phyloP scores from a whole-genome alignment of 352 stramenopile genomes.

The Phytophthora melonis region DNA sequence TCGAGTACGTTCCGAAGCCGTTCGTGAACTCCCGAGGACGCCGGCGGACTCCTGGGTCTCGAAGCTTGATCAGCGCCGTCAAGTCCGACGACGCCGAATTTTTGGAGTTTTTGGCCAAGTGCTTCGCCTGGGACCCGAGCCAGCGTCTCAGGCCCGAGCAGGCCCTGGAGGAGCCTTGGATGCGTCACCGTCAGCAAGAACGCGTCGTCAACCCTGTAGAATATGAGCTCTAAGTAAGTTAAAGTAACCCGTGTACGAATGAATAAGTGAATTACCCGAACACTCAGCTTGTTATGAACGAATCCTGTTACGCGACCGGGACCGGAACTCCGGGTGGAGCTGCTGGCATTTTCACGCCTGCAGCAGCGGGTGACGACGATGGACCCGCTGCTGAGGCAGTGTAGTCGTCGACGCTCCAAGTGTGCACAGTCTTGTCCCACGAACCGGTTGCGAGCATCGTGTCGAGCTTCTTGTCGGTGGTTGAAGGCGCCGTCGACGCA shows the following conservation, averaged over 20 bases:
- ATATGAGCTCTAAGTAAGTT: constrained; percentile 39
- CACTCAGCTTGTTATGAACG: constrained; percentile 16
- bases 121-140: constrained; percentile 71
- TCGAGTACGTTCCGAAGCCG: constrained; percentile 50
- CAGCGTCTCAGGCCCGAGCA: constrained; percentile 67
- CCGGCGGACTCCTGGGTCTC: constrained; percentile 48
- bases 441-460: constrained; percentile 58
- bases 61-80: constrained; percentile 46
- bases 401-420: constrained; percentile 52
- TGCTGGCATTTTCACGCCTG: constrained; percentile 11
- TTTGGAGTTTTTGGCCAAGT: constrained; percentile 67
- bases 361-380: neutral
- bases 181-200: constrained; percentile 30
- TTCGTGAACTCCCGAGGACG: constrained; percentile 75
- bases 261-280: constrained; percentile 9
- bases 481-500: constrained; percentile 6
- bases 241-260: constrained; percentile 18
- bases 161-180: constrained; percentile 71
- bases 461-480: constrained; percentile 10
- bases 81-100: constrained; percentile 66
- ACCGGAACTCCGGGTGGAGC: constrained; percentile 29
- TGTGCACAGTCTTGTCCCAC: constrained; percentile 72
- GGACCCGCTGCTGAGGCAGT: constrained; percentile 4
- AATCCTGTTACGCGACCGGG: constrained; percentile 30
- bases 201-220: constrained; percentile 24